Base-by-base conservation (phyloP, 306 rosid genomes). In the Alnus glutinosa region DNA sequence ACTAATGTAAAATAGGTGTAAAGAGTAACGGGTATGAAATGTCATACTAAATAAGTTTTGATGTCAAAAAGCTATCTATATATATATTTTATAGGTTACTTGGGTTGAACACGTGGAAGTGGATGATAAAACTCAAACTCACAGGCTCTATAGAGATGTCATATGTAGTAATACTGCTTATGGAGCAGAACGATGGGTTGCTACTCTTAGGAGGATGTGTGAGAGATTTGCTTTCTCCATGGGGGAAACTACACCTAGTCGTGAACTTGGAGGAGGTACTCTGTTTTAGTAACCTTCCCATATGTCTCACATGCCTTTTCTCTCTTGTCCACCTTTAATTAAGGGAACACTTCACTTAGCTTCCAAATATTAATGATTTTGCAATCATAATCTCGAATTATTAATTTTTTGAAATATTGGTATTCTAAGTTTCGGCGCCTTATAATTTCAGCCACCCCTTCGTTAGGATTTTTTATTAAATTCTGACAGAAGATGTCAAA, bases 41-140 rank as follows among this genome's bases (percentile, higher is more conserved):
- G 37, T 34, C 37, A 34, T 0, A 34, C 1, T 34, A 34, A 34
- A 0, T 23, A 23, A 23, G 28, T 23, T 23, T 23, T 23, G 28
- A 23, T 23, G 28, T 34, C 2, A 39, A 39, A 39, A 5, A 39
- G 5, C 44, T 39, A 39, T 39, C 44, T 39, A 39, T 39, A 39
- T 39, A 70, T 44, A 8, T 46, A 39, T 71, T 1, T 71, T 47
- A 68, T 70, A 92, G 97, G 82, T 94, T 55, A 80, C 91, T 16
- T 94, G 97, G 97, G 83, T 89, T 9, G 98, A 94, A 74, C 97
- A 90, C 70, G 90, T 90, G 23, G 87, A 89, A 75, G 93, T 92
- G 23, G 88, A 87, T 59, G 92, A 94, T 14, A 84, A 69, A 75
- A 46, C 42, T 32, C 89, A 88, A 55, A 84, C 86, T 15, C 86